These are phyloP conservation scores for Cordia subcordata DNA, from an alignment of 257 asterid species.

Conservation along the genomic window DNA sequence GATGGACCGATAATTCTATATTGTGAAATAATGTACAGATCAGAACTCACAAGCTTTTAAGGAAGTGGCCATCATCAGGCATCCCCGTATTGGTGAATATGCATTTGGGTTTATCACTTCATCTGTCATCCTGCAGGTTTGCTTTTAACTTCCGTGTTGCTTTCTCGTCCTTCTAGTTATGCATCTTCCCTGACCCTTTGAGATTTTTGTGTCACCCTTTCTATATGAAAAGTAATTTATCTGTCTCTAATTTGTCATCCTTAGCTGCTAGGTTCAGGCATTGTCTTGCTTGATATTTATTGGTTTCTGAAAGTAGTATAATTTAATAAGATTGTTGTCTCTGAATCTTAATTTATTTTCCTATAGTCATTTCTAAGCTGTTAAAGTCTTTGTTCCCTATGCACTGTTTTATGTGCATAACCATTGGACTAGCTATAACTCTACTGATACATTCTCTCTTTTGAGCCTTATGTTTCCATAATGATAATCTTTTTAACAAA, in stretches of 20 bases:
- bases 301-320: too few relatives aligned
- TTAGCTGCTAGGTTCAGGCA: too few relatives aligned
- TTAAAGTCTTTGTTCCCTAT: neutral
- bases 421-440: too few relatives aligned
- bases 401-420: neutral
- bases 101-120: slow-evolving; percentile 83
- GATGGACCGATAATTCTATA: slow-evolving; percentile 15
- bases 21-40: slow-evolving; percentile 32
- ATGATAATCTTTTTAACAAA: too few relatives aligned
- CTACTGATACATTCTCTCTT: too few relatives aligned
- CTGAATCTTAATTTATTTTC: neutral
- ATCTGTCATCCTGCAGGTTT: slow-evolving; percentile 61
- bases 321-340: neutral
- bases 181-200: neutral
- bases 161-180: neutral
- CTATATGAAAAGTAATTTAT: neutral
- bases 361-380: neutral
- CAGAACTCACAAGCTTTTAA: slow-evolving; percentile 71
- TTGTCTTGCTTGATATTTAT: too few relatives aligned
- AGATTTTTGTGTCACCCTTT: neutral
- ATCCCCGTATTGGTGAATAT: slow-evolving; percentile 82
- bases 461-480: too few relatives aligned
- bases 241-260: neutral
- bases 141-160: neutral
- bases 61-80: slow-evolving; percentile 81